Percentiles rank a stretch among this genome's conserved stretches.
These are phyloP conservation scores for Sphaerulina vaccinii DNA, from an alignment of 2,329 filamentous ascomycete species.

Conservation along the genomic window DNA sequence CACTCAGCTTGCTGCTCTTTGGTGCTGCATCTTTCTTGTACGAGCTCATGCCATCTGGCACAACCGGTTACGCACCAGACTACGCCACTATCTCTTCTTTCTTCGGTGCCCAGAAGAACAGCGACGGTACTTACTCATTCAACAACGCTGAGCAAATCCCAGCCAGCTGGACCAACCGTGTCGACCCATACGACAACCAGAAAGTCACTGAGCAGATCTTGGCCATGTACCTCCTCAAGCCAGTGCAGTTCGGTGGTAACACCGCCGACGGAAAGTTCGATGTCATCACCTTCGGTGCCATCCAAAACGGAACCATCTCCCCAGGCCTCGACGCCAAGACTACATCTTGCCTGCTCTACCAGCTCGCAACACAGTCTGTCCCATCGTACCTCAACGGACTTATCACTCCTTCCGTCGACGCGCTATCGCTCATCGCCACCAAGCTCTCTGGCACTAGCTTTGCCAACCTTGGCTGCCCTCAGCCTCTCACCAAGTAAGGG, in stretches of 20 bases:
- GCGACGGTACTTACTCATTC: constrained; percentile 41
- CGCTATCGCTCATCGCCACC: constrained; percentile 33
- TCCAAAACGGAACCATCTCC: constrained; percentile 42
- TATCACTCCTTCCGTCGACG: constrained; percentile 40
- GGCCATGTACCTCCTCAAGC: constrained; percentile 39
- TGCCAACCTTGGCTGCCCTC: constrained; percentile 41
- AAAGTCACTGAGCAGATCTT: constrained; percentile 44
- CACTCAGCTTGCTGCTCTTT: constrained; percentile 42
- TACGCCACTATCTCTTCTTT: constrained; percentile 39
- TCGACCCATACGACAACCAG: constrained; percentile 38
- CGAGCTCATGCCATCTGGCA: constrained; percentile 41
- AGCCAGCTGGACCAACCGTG: constrained; percentile 41
- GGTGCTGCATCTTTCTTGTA: constrained; percentile 48
- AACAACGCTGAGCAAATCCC: constrained; percentile 42
- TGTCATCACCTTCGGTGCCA: constrained; percentile 38
- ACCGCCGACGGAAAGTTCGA: constrained; percentile 16
- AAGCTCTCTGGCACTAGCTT: constrained; percentile 34
- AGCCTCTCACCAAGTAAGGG: constrained; percentile 20
- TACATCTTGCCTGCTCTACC: constrained; percentile 45
- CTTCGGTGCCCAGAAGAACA: constrained; percentile 42
- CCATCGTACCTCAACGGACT: constrained; percentile 41
- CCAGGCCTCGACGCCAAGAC: constrained; percentile 30
- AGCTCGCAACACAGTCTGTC: constrained; percentile 41
- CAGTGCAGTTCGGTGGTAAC: constrained; percentile 38
- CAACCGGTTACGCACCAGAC: constrained; percentile 35